A percentile compares a stretch with the other conserved stretches of the same genome.
phyloP scores from a whole-genome alignment of 768 basidiomycete species.

The Amanita rimosa region DNA sequence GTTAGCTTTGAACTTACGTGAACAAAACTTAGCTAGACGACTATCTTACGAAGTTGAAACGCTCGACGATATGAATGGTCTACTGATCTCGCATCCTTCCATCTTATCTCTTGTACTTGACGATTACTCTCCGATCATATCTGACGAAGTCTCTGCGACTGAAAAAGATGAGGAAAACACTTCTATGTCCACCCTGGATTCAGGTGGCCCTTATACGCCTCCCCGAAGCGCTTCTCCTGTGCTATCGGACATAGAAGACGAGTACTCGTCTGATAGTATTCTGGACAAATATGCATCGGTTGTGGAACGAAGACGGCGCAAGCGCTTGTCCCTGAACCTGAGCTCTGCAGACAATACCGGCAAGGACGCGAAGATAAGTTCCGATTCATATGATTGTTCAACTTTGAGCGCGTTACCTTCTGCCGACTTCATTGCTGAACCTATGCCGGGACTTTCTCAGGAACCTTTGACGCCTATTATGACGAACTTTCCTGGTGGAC shows the following conservation, averaged over 20 bases:
- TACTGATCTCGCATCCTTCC: not conserved
- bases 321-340: not conserved
- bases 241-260: not conserved
- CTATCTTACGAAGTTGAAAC: not conserved
- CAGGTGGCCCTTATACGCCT: conserved; percentile 11
- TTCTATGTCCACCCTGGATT: conserved; percentile 11
- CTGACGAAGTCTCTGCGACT: not conserved
- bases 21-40: not conserved
- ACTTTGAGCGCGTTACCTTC: not conserved
- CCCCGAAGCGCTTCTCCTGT: conserved; percentile 2
- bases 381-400: not conserved
- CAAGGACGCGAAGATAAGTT: not conserved
- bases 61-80: not conserved
- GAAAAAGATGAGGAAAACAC: conserved; percentile 9
- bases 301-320: not conserved
- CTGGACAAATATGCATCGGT: too few relatives aligned
- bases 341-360: not conserved
- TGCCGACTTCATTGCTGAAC: not conserved
- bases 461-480: conserved; percentile 1
- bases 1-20: too few relatives aligned
- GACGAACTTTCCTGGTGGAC: not conserved
- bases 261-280: not conserved
- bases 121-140: not conserved
- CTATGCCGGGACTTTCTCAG: not conserved
- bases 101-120: not conserved